These are phyloP conservation scores for Theobroma cacao DNA, from an alignment of 345 rosid genomes.

Conservation along the genomic window DNA sequence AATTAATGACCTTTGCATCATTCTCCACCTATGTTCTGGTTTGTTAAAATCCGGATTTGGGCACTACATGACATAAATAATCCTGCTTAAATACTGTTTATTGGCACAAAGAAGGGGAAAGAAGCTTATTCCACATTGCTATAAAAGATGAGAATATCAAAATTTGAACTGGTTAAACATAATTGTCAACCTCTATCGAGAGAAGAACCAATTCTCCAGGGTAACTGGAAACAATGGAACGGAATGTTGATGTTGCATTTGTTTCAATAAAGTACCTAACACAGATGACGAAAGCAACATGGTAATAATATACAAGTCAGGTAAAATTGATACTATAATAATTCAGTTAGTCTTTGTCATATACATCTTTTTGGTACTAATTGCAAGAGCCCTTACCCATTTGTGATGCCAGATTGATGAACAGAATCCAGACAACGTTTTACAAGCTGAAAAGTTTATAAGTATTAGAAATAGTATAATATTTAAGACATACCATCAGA, in stretches of 20 bases:
- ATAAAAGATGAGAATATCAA: neutral
- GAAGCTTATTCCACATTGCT: neutral
- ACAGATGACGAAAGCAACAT: slow-evolving; percentile 3
- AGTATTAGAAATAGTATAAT: neutral
- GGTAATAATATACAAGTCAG: neutral
- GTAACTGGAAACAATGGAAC: slow-evolving; percentile 54
- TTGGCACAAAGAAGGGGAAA: neutral
- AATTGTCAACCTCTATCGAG: slow-evolving; percentile 48
- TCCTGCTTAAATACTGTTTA: neutral
- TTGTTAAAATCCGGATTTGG: slow-evolving; percentile 72
- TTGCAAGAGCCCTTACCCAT: slow-evolving; percentile 39
- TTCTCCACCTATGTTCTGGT: slow-evolving; percentile 64
- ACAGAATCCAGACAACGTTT: slow-evolving; percentile 39
- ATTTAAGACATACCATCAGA: neutral
- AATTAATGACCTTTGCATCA: slow-evolving; percentile 57
- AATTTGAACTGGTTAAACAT: neutral
- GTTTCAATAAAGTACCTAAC: slow-evolving; percentile 55
- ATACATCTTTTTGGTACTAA: neutral
- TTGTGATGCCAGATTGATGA: slow-evolving; percentile 38
- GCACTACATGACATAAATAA: slow-evolving; percentile 36
- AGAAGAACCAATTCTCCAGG: slow-evolving; percentile 56
- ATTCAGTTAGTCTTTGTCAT: neutral
- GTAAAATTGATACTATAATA: neutral
- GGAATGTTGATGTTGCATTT: slow-evolving; percentile 62
- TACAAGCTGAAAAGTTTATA: slow-evolving; percentile 45